phyloP scores from a whole-genome alignment of 495 filamentous ascomycete genomes.

The Podospora anserina region DNA sequence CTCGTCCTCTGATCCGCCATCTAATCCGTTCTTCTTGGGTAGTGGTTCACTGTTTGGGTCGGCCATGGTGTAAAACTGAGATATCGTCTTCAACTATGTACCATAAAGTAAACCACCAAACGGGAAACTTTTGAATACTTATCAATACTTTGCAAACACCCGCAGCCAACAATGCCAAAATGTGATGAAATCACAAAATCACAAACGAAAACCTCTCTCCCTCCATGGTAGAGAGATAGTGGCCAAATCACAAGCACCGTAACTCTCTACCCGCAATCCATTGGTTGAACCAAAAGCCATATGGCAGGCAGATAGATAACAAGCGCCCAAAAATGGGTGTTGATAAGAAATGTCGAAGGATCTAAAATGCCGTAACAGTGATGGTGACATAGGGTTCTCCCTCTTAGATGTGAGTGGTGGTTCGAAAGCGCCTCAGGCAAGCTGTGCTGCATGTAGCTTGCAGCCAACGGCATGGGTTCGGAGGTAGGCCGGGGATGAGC shows the following conservation, averaged over 20 bases:
- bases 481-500: background rate
- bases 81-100: background rate
- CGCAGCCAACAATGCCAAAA: background rate
- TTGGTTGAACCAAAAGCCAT: background rate
- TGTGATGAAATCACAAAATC: background rate
- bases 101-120: background rate
- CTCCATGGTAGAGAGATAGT: background rate
- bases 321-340: background rate
- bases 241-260: background rate
- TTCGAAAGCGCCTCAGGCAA: background rate
- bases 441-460: background rate
- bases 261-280: background rate
- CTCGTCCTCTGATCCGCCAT: slow-evolving; percentile 32
- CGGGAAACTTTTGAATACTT: background rate
- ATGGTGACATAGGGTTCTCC: background rate
- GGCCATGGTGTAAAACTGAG: background rate
- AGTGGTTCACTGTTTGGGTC: background rate
- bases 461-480: slow-evolving; percentile 1
- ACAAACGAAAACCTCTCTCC: background rate
- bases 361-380: background rate
- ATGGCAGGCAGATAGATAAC: background rate
- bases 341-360: background rate
- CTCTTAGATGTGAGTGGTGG: background rate
- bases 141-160: background rate
- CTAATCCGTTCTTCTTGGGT: slow-evolving; percentile 6